phyloP scores from a whole-genome alignment of 495 filamentous ascomycete species.

The Parmelia sp. region DNA sequence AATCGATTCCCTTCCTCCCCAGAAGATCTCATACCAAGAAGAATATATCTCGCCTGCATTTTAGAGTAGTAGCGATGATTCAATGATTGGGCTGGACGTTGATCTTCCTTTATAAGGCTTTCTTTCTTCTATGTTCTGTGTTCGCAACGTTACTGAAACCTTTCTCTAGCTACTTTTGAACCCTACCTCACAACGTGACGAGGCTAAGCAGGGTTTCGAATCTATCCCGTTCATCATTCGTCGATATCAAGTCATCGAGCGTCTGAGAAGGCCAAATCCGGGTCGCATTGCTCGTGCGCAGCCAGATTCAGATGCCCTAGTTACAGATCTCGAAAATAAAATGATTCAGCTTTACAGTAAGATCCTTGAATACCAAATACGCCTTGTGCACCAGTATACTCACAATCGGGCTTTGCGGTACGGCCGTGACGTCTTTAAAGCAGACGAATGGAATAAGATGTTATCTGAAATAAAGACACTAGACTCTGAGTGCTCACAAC shows the following conservation, averaged over 20 bases:
- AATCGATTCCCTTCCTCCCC: neutral
- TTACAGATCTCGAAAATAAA: neutral
- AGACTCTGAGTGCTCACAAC: neutral
- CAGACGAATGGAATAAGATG: neutral
- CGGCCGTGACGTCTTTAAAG: neutral
- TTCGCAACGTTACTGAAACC: neutral
- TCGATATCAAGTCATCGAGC: neutral
- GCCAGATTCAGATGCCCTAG: neutral
- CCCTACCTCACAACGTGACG: neutral
- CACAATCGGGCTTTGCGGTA: neutral
- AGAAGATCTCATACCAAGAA: neutral
- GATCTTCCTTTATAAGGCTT: too few species aligned
- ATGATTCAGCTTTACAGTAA: neutral
- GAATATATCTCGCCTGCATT: neutral
- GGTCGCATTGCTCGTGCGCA: neutral
- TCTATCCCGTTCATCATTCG: neutral
- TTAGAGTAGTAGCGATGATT: too few species aligned
- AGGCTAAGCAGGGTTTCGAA: neutral
- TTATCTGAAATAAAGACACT: neutral
- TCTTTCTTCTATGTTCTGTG: neutral
- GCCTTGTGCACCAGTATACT: neutral
- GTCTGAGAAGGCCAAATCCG: neutral
- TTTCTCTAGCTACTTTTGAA: neutral
- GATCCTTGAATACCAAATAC: neutral
- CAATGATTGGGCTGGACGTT: too few species aligned